Evolutionary conservation across 257 asterid genomes (phyloP), one percentile per base, ranked within the genome.

Genomic region (Apocynum venetum): DNA sequence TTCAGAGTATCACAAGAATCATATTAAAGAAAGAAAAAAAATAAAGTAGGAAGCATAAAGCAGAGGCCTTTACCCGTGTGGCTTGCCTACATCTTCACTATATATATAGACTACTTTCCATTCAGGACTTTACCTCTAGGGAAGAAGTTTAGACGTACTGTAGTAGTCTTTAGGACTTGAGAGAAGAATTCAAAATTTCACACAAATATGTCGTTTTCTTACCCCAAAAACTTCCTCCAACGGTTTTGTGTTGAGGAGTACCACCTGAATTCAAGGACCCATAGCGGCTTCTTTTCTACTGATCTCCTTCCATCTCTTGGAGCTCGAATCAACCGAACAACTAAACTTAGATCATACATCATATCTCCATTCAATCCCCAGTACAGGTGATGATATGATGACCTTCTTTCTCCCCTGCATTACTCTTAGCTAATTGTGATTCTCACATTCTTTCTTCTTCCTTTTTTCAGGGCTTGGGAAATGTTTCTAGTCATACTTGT

Each of bases 251-350:
- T 91, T 5, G 93, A 88, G 74, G 97, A 88, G 43, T 86, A 79
- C 73, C 84, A 78, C 40, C 80, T 77, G 59, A 80, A 83, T 79
- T 74, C 81, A 3, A 56, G 70, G 68, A 81, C 82, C 31, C 77
- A 85, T 19, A 81, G 89, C 13, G 85, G 93, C 14, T 92, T 90
- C 89, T 92, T 94, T 89, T 89, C 93, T 31, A 75, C 78, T 38
- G 92, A 89, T 72, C 96, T 92, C 48, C 89, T 94, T 60, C 98
- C 98, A 4, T 91, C 97, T 66, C 97, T 94, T 14, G 98, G 98
- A 67, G 96, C 94, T 59, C 77, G 90, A 77, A 89, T 91, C 76
- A 92, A 92, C 71, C 89, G 81, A 12, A 71, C 91, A 0, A 89
- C 89, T 4, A 88, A 80, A 77, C 98, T 92, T 41, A 82, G 91